Evolutionary conservation across 2,329 filamentous ascomycete species (phyloP).

Genomic region (Zymoseptoria ardabiliae): DNA sequence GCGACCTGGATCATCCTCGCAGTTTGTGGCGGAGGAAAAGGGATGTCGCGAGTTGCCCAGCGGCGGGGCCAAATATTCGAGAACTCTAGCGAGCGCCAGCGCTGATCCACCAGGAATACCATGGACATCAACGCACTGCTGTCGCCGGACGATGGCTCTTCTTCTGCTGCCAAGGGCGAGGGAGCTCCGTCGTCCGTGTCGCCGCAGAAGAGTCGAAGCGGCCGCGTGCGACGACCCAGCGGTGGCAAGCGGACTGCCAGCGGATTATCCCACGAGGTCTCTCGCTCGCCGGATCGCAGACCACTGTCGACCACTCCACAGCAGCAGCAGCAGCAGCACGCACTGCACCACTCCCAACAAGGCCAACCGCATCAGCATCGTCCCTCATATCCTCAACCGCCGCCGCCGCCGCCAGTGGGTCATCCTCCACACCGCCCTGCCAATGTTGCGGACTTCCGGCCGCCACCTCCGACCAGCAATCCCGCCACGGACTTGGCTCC

Average conservation of each 20-base stretch:
- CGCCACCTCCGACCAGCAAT: slow-evolving; percentile 20
- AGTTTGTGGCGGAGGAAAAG: background rate
- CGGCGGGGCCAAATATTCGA: background rate
- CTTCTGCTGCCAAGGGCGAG: background rate
- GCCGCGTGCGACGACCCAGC: slow-evolving; percentile 12
- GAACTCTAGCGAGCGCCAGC: background rate
- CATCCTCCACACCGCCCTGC: background rate
- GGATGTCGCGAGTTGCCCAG: background rate
- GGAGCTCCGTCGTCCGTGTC: slow-evolving; percentile 1
- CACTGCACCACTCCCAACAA: slow-evolving; percentile 7
- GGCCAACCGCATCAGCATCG: slow-evolving; percentile 6
- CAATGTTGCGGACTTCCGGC: slow-evolving; percentile 14
- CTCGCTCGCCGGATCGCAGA: slow-evolving; percentile 26
- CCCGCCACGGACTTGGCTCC: slow-evolving; percentile 8
- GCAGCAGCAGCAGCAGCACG: slow-evolving; percentile 4
- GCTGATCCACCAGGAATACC: background rate
- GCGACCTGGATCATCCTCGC: background rate
- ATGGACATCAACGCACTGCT: slow-evolving; percentile 47
- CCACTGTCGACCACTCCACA: slow-evolving; percentile 7
- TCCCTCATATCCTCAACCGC: background rate
- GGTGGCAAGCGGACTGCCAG: slow-evolving; percentile 33
- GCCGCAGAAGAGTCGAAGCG: slow-evolving; percentile 2
- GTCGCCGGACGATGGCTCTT: slow-evolving; percentile 40
- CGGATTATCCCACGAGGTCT: slow-evolving; percentile 37
- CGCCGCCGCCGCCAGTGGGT: background rate